Evolutionary conservation across 2,329 filamentous ascomycete genomes (phyloP).

Genomic region (Pseudogymnoascus sp.): DNA sequence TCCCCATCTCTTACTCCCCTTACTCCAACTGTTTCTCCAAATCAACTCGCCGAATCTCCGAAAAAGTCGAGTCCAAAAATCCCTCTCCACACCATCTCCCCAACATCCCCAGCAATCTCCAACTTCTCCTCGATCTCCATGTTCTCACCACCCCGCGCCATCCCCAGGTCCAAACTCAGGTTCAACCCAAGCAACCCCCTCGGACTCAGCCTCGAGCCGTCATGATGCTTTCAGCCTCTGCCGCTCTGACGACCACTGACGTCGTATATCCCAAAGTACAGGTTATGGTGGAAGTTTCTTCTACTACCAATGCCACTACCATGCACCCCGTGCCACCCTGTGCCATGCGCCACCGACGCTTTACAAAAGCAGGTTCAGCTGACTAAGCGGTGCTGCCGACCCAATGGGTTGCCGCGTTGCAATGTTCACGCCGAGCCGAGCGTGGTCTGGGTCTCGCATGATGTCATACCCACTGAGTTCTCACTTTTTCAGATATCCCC

Average conservation of each 20-base stretch:
- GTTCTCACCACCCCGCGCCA: not conserved
- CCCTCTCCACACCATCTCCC: not conserved
- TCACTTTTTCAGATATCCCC: conserved; percentile 6
- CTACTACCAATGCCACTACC: conserved; percentile 42
- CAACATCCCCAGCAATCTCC: not conserved
- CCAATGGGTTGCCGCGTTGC: conserved; percentile 3
- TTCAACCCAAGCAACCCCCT: not conserved
- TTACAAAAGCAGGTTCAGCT: not conserved
- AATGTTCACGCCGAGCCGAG: not conserved
- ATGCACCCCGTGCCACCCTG: conserved; percentile 49
- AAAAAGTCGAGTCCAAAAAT: not conserved
- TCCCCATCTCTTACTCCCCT: not conserved
- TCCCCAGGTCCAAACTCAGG: not conserved
- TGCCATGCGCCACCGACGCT: conserved; percentile 28
- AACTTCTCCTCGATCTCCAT: not conserved
- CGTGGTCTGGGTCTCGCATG: not conserved
- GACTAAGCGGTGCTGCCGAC: not conserved
- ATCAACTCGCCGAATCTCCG: conserved; percentile 2
- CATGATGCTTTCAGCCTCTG: not conserved
- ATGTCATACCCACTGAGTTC: conserved; percentile 4
- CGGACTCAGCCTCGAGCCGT: not conserved
- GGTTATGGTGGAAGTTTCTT: conserved; percentile 23
- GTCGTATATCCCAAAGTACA: not conserved
- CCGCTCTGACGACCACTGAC: conserved; percentile 4
- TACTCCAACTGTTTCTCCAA: conserved; percentile 1